A percentile compares a stretch with the other conserved stretches of the same genome.
Conservation (phyloP, 2,329 filamentous ascomycete species). For the Cytospora schulzeri region DNA sequence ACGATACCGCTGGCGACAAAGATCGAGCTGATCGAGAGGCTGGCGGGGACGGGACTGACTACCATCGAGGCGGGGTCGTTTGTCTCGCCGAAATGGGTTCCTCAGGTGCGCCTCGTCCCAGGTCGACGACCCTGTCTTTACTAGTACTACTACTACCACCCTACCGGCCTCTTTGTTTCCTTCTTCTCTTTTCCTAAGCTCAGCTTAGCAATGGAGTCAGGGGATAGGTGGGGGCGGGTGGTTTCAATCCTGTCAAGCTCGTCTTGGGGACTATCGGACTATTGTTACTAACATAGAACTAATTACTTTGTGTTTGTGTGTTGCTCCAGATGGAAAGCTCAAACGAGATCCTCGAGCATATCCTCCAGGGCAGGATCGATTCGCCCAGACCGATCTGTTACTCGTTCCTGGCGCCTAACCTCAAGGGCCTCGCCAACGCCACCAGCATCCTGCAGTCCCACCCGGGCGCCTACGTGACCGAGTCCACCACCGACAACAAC, state of each 20-base stretch:
- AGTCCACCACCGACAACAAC: slow-evolving; percentile 44
- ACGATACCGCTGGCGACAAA: slow-evolving; percentile 72
- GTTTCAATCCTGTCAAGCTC: too few species aligned
- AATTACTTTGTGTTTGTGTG: neutral
- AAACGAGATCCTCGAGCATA: slow-evolving; percentile 69
- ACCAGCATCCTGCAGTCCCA: slow-evolving; percentile 54
- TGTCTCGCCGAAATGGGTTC: slow-evolving; percentile 82
- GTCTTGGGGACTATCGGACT: too few species aligned
- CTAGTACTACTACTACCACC: too few species aligned
- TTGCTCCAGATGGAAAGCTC: slow-evolving; percentile 73
- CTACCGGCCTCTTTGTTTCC: too few species aligned
- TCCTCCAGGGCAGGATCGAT: slow-evolving; percentile 59
- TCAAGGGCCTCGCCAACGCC: slow-evolving; percentile 70
- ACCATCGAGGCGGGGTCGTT: slow-evolving; percentile 83
- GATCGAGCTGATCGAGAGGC: slow-evolving; percentile 70
- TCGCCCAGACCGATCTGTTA: slow-evolving; percentile 66
- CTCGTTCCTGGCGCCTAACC: slow-evolving; percentile 80
- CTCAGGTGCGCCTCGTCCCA: slow-evolving; percentile 58
- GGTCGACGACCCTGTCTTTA: too few species aligned
- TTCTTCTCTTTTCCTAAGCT: too few species aligned
- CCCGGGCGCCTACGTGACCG: slow-evolving; percentile 52
- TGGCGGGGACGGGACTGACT: slow-evolving; percentile 68
- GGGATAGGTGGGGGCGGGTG: too few species aligned
- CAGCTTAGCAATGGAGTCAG: too few species aligned
- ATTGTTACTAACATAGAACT: too few species aligned